Conservation (phyloP, 495 filamentous ascomycete genomes). For the Polyplosphaeria fusca region DNA sequence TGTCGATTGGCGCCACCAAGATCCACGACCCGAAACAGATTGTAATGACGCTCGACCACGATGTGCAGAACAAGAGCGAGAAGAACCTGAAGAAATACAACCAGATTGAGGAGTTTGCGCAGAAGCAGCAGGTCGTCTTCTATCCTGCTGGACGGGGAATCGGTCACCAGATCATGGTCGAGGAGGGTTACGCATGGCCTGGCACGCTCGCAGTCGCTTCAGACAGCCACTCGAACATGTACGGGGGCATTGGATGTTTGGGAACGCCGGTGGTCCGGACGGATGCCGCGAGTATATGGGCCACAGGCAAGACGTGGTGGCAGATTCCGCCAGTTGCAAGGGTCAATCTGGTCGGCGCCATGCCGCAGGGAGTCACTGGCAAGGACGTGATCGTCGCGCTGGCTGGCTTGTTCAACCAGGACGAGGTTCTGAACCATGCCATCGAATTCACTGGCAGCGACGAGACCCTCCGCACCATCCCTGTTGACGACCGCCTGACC, state of each 20-base stretch:
- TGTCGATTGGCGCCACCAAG: slow-evolving; percentile 77
- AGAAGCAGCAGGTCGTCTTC: slow-evolving; percentile 74
- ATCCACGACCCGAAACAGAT: slow-evolving; percentile 72
- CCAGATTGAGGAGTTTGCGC: slow-evolving; percentile 84
- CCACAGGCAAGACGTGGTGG: slow-evolving; percentile 82
- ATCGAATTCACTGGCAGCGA: slow-evolving; percentile 84
- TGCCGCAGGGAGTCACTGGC: slow-evolving; percentile 81
- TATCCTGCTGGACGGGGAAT: slow-evolving; percentile 82
- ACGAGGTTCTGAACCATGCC: slow-evolving; percentile 89
- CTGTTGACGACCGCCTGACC: slow-evolving; percentile 73
- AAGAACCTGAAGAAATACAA: slow-evolving; percentile 79
- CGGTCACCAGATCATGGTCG: slow-evolving; percentile 87
- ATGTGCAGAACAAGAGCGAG: slow-evolving; percentile 84
- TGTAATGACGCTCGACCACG: slow-evolving; percentile 89
- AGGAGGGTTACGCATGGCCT: slow-evolving; percentile 78
- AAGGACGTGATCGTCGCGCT: slow-evolving; percentile 95
- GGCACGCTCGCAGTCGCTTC: slow-evolving; percentile 79
- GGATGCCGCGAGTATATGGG: slow-evolving; percentile 84
- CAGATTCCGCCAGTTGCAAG: slow-evolving; percentile 83
- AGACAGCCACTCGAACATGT: slow-evolving; percentile 85
- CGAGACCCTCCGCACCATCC: slow-evolving; percentile 70
- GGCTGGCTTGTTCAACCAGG: slow-evolving; percentile 81
- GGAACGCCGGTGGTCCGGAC: slow-evolving; percentile 85
- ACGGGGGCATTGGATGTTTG: slow-evolving; percentile 75
- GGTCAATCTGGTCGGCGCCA: slow-evolving; percentile 69